A percentile compares a stretch with the other conserved stretches of the same genome.
These are phyloP conservation scores for Pelargonium myrrhifolium DNA, from an alignment of 441 rosid genomes.

Conservation along the genomic window DNA sequence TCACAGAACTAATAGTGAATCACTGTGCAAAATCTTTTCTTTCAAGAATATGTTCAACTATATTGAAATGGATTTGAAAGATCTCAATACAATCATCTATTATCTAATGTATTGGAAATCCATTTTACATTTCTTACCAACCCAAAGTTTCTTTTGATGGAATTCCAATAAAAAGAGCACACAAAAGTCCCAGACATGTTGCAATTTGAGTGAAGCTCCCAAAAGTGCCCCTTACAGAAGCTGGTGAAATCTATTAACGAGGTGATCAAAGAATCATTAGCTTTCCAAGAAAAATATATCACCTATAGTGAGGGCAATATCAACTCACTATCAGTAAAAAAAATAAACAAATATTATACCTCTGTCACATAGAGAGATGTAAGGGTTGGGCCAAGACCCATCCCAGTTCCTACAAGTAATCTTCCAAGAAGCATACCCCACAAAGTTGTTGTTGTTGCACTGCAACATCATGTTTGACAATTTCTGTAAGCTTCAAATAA, in stretches of 20 bases:
- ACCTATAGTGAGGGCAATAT: conserved; percentile 1
- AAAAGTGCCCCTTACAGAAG: conserved; percentile 85
- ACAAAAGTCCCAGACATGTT: conserved; percentile 82
- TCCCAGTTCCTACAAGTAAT: conserved; percentile 64
- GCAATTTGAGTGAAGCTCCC: conserved; percentile 94
- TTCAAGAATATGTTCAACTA: neutral
- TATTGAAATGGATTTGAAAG: conserved; percentile 3
- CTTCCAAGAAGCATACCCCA: conserved; percentile 73
- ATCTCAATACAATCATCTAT: conserved; percentile 9
- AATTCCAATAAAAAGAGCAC: conserved; percentile 66
- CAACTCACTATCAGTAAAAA: conserved; percentile 6
- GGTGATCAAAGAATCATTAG: conserved; percentile 11
- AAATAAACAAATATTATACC: conserved; percentile 32
- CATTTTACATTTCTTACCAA: conserved; percentile 53
- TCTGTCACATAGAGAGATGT: conserved; percentile 73
- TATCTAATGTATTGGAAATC: conserved; percentile 13
- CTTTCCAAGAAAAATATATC: neutral
- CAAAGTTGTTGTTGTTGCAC: conserved; percentile 52
- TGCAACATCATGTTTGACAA: conserved; percentile 30
- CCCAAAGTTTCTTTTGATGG: conserved; percentile 64
- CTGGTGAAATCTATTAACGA: conserved; percentile 66
- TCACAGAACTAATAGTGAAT: neutral
- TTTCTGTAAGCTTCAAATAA: conserved; percentile 9
- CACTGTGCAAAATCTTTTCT: neutral
- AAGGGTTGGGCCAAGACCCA: conserved; percentile 72